A percentile compares a stretch with the other conserved stretches of the same genome.
Evolutionary conservation across 108 stramenopile genomes (phyloP).

Genomic region (Parmales sp.): DNA sequence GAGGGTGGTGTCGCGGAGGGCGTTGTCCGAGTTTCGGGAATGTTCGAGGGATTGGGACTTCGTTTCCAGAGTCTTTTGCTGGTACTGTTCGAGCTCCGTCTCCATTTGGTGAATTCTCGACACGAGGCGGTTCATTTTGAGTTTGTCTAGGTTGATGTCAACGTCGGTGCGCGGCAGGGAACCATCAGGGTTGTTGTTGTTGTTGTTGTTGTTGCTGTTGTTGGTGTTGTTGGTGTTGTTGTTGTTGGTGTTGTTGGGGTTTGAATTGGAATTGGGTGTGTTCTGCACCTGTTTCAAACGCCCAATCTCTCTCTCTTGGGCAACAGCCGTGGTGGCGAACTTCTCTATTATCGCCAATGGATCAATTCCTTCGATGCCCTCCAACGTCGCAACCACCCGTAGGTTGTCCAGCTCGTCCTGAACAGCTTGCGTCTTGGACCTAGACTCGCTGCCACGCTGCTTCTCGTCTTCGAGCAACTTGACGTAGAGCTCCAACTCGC

Average conservation of each 20-base stretch:
- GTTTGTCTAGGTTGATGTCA: background rate
- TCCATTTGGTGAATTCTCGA: background rate
- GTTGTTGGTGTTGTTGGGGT: background rate
- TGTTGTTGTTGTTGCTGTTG: background rate
- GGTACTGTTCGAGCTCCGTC: background rate
- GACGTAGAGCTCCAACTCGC: conserved; percentile 11
- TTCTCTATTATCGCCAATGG: background rate
- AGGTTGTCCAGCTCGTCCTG: conserved; percentile 1
- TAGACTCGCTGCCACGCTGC: background rate
- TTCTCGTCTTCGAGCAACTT: background rate
- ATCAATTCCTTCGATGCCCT: background rate
- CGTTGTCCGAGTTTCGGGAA: background rate
- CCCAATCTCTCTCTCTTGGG: background rate
- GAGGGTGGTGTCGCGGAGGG: background rate
- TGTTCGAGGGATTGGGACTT: background rate
- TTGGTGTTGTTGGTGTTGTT: background rate
- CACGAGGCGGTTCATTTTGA: background rate
- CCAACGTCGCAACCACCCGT: background rate
- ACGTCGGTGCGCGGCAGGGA: no score
- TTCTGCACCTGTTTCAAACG: background rate
- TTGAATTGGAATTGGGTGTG: background rate
- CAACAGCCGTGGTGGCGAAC: background rate
- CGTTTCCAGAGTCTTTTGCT: background rate
- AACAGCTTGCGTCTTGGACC: background rate
- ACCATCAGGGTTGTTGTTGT: background rate